Base-by-base conservation (phyloP, 129 eudicot species). In the Tagetes patula region DNA sequence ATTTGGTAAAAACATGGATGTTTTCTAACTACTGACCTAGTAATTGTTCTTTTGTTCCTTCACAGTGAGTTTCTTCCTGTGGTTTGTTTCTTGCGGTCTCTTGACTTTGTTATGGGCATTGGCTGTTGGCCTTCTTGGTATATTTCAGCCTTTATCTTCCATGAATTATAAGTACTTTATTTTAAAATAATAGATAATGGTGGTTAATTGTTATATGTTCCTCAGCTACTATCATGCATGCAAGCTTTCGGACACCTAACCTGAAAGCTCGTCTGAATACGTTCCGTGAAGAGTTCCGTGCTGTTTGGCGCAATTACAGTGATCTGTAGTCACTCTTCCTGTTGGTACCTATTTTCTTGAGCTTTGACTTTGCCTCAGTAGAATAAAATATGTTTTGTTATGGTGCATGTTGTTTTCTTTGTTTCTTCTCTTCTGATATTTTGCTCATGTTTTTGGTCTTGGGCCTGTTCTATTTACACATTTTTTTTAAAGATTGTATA, bases 271-370 rank as follows among this genome's bases (percentile, higher is more conserved):
- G 99, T 43, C 69, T 94, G 67, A 94, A 94, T 80, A 94, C 99
- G 27, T 94, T 94, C 67, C 96, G 96, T 37, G 98, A 94, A 76
- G 96, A 94, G 75, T 94, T 94, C 27, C 97, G 99, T 53, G 99
- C 97, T 60, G 99, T 94, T 68, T 94, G 99, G 99, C 96, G 99
- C 69, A 94, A 94, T 73, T 90, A 94, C 77, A 94, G 97, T 70
- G 97, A 94, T 70, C 84, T 94, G 68, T 94, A 90, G 87, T 76
- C 85, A 50, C 61, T 71, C 33, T 75, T 45, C 75, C 48, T 65
- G 87, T 79, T 36, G 64, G 85, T 79, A 64, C 32, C 42, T 11
- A 37, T 53, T 59, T 61, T 30, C 46, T 74, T 60, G 6, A 40
- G 34, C 66, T 59, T 46, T 8, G 40, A 47, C 37, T 39, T 8